phyloP scores from a whole-genome alignment of 176 grass and related monocot species.

The Miscanthus lutarioriparius region DNA sequence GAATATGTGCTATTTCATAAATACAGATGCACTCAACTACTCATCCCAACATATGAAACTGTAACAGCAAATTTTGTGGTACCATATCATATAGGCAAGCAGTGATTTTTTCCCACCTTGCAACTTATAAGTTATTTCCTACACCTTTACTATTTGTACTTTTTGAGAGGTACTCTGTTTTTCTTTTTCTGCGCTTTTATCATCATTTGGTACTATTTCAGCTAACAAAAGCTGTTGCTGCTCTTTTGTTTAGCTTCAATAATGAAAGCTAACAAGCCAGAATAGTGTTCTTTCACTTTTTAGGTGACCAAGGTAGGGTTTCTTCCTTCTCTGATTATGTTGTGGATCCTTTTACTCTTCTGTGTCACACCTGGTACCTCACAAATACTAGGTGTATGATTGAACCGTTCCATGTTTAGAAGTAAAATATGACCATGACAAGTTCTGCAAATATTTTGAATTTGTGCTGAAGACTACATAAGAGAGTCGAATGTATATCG shows the following conservation, averaged over 20 bases:
- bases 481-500: neutral
- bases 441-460: constrained; percentile 18
- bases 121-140: neutral
- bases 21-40: neutral
- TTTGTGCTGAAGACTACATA: neutral
- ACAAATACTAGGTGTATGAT: neutral
- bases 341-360: neutral
- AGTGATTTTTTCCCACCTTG: neutral
- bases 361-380: neutral
- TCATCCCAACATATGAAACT: neutral
- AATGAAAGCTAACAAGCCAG: neutral
- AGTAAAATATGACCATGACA: constrained; percentile 17
- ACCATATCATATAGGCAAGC: neutral
- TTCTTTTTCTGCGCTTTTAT: neutral
- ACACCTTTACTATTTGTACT: neutral
- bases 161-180: neutral
- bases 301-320: neutral
- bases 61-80: neutral
- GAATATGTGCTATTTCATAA: constrained; percentile 3
- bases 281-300: constrained; percentile 12
- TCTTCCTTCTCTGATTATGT: constrained; percentile 26
- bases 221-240: neutral
- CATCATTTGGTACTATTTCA: neutral
- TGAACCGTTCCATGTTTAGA: constrained; percentile 5
- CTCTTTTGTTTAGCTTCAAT: neutral